Percentiles rank a stretch among this genome's conserved stretches.
Evolutionary conservation across 495 filamentous ascomycete species (phyloP).

Genomic region (Neurospora sp.): DNA sequence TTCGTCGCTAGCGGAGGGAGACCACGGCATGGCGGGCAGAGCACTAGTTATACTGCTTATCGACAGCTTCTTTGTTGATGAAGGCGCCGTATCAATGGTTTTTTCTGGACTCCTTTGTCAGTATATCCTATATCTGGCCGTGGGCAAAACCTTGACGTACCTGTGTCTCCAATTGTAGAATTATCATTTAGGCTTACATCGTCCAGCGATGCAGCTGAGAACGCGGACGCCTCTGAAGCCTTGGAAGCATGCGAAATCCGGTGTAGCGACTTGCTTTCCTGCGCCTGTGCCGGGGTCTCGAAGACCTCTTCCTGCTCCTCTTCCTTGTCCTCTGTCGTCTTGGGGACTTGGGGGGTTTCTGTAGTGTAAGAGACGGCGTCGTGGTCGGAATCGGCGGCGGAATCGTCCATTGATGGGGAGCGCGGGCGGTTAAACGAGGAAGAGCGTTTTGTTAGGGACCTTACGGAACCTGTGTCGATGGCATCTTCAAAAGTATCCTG

Average conservation of each 20-base stretch:
- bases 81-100: slow-evolving; percentile 15
- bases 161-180: slow-evolving; percentile 16
- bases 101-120: slow-evolving; percentile 8
- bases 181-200: slow-evolving; percentile 59
- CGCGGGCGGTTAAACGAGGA: slow-evolving; percentile 24
- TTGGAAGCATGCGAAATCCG: slow-evolving; percentile 48
- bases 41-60: slow-evolving; percentile 37
- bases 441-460: slow-evolving; percentile 42
- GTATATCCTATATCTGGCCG: background rate
- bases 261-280: slow-evolving; percentile 37
- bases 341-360: slow-evolving; percentile 14
- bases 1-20: slow-evolving; percentile 30
- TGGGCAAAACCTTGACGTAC: slow-evolving; percentile 1
- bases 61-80: slow-evolving; percentile 32
- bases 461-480: slow-evolving; percentile 43
- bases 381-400: slow-evolving; percentile 16
- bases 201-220: slow-evolving; percentile 39
- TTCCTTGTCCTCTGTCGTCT: slow-evolving; percentile 7
- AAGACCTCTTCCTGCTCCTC: background rate
- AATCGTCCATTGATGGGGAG: slow-evolving; percentile 13
- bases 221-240: background rate
- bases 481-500: slow-evolving; percentile 77
- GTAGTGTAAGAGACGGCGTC: slow-evolving; percentile 14
- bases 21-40: slow-evolving; percentile 47
- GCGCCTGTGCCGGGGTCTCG: slow-evolving; percentile 6